These are phyloP conservation scores for Xylaria castorea DNA, from an alignment of 495 filamentous ascomycete genomes.

Conservation along the genomic window DNA sequence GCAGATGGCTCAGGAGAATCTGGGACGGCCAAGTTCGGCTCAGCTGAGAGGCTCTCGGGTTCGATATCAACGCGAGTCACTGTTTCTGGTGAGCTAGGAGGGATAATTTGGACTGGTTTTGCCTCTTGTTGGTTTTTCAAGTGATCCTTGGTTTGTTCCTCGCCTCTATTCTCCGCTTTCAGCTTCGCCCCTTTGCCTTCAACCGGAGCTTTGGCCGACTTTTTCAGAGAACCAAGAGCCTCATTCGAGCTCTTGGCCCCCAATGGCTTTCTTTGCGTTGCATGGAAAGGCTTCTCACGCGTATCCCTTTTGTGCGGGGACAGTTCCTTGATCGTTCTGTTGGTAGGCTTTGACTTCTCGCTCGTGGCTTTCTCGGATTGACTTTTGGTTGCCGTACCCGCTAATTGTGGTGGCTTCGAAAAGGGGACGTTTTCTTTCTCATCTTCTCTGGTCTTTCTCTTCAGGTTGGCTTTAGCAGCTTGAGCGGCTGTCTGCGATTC, in stretches of 20 bases:
- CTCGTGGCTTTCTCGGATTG: conserved; percentile 29
- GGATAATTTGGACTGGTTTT: conserved; percentile 36
- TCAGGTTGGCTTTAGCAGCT: conserved; percentile 36
- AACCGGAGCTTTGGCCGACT: conserved; percentile 36
- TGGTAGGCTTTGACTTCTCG: conserved; percentile 29
- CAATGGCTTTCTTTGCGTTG: conserved; percentile 46
- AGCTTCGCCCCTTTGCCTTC: conserved; percentile 37
- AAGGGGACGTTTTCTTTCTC: conserved; percentile 43
- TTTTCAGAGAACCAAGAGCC: conserved; percentile 50
- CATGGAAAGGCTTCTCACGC: conserved; percentile 36
- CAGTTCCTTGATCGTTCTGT: conserved; percentile 45
- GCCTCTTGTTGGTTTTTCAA: conserved; percentile 31
- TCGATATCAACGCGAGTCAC: conserved; percentile 40
- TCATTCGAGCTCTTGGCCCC: conserved; percentile 56
- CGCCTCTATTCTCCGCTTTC: conserved; percentile 28
- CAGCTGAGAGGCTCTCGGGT: conserved; percentile 39
- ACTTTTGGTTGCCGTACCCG: conserved; percentile 23
- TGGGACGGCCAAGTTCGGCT: conserved; percentile 40
- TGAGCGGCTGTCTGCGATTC: conserved; percentile 27
- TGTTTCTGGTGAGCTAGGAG: conserved; percentile 26
- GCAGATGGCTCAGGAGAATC: conserved; percentile 42
- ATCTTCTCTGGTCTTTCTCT: conserved; percentile 42
- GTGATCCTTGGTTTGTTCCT: conserved; percentile 23
- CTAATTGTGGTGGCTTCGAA: conserved; percentile 19
- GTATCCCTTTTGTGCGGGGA: conserved; percentile 35